A percentile compares a stretch with the other conserved stretches of the same genome.
Evolutionary conservation across 2,329 filamentous ascomycete genomes (phyloP).

Genomic region (Chaetomium olivaceum): DNA sequence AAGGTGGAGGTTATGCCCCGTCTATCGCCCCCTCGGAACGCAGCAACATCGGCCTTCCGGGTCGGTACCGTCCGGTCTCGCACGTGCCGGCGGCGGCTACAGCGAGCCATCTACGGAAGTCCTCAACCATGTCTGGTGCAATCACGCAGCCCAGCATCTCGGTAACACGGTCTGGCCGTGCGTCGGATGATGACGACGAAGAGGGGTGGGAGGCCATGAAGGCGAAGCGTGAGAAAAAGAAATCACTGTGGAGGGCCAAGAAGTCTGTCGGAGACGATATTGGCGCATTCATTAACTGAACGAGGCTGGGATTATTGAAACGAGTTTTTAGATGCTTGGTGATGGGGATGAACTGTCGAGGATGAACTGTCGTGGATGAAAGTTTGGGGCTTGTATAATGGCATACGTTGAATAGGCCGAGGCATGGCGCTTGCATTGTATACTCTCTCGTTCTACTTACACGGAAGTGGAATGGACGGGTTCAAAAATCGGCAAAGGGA

Average conservation of each 20-base stretch:
- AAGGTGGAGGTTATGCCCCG: conserved; percentile 69
- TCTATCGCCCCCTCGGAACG: conserved; percentile 95
- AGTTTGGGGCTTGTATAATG: neutral
- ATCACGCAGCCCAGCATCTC: conserved; percentile 42
- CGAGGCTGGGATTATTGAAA: neutral
- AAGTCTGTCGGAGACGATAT: conserved; percentile 54
- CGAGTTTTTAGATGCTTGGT: neutral
- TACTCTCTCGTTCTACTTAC: conserved; percentile 12
- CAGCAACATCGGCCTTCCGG: conserved; percentile 87
- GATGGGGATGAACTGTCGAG: neutral
- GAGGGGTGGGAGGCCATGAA: conserved; percentile 71
- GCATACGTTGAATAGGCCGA: conserved; percentile 9
- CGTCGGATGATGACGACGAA: conserved; percentile 66
- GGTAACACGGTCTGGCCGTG: conserved; percentile 43
- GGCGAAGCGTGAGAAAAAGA: conserved; percentile 68
- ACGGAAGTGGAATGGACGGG: neutral
- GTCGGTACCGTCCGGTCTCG: conserved; percentile 87
- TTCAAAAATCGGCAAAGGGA: neutral
- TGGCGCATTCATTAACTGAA: conserved; percentile 48
- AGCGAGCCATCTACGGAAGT: conserved; percentile 39
- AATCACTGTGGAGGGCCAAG: conserved; percentile 64
- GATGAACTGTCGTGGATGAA: neutral
- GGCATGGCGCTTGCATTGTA: conserved; percentile 10
- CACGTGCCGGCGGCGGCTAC: conserved; percentile 49
- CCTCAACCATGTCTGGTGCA: conserved; percentile 48